Evolutionary conservation across 2,329 filamentous ascomycete genomes (phyloP), one percentile per base, ranked within the genome.

Genomic region (Cladosporium phlei): DNA sequence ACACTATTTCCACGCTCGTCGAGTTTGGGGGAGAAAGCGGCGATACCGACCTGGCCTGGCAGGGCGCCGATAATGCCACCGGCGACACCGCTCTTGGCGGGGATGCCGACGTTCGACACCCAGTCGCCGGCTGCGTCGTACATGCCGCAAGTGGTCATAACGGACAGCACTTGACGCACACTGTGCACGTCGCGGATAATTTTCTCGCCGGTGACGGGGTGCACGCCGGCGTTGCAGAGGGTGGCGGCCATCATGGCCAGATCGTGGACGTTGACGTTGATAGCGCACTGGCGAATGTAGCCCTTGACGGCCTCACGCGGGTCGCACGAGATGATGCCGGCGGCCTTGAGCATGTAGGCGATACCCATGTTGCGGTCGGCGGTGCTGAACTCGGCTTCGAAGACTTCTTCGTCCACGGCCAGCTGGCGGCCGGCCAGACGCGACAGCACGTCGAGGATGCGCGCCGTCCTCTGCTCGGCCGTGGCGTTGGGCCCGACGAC

Each of bases 121-220:
- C 66, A 69, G 38, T 67, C 63, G 4, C 66, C 66, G 0, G 66
- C 66, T n/a, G 65, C 63, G 51, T 68, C 60, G 52, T 69, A 69
- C 66, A 69, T 69, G 22, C 67, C 66, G 33, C 67, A 69, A 1
- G 67, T 69, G 1, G 67, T 69, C 66, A 69, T 69, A 46, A 69
- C 62, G 7, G 67, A 69, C 2, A 69, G 56, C 0, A 69, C 65
- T 34, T 69, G 67, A 6, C 67, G 62, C 1, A 69, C 66, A 38
- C 63, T 68, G n/a, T n/a, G n/a, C 2, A 53, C 50, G 3, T 65
- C 63, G 0, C 66, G 63, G 9, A 69, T 69, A 10, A 69, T 62
- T 8, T 21, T 35, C 11, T 68, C 64, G 2, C 58, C 58, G 0
- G 60, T 64, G 5, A 59, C 44, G 1, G 67, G 67, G 20, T 69